phyloP scores from a whole-genome alignment of 1,284 basidiomycete genomes.

The Inonotus hispidus region DNA sequence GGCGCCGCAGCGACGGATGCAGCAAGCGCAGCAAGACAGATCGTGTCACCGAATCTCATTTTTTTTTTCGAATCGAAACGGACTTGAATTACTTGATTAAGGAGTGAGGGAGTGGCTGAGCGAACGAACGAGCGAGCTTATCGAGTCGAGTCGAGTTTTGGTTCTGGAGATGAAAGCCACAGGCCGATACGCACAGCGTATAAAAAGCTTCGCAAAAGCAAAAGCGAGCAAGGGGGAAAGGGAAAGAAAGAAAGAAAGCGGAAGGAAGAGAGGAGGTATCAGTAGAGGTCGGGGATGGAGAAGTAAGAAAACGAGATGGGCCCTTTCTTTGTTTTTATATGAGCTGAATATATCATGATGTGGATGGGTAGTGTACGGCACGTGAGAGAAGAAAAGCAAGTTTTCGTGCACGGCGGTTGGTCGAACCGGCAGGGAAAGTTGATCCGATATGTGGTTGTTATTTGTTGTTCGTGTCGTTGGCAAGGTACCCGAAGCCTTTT shows the following conservation, averaged over 20 bases:
- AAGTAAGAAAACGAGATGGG: background rate
- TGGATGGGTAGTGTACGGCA: background rate
- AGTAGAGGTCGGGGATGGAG: background rate
- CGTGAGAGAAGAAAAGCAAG: background rate
- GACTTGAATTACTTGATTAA: constrained; percentile 26
- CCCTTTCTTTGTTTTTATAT: background rate
- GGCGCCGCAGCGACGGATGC: constrained; percentile 37
- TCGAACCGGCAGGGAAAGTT: no score
- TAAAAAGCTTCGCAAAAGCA: constrained; percentile 12
- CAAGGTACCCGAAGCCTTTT: constrained; percentile 11
- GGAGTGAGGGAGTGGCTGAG: constrained; percentile 2
- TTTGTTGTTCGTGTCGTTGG: background rate
- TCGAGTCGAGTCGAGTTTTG: constrained; percentile 5
- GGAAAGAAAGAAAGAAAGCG: constrained; percentile 21
- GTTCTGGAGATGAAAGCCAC: constrained; percentile 17
- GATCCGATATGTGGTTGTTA: background rate
- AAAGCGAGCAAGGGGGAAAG: constrained; percentile 22
- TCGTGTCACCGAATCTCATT: constrained; percentile 17
- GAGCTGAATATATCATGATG: no score
- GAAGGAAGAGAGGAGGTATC: constrained; percentile 18
- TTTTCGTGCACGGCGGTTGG: no score
- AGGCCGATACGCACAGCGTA: constrained; percentile 22
- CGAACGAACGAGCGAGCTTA: constrained; percentile 4
- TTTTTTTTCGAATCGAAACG: constrained; percentile 9
- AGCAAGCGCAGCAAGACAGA: constrained; percentile 32